Evolutionary conservation across 2,329 filamentous ascomycete genomes (phyloP).

Genomic region (Cladosporium velox): DNA sequence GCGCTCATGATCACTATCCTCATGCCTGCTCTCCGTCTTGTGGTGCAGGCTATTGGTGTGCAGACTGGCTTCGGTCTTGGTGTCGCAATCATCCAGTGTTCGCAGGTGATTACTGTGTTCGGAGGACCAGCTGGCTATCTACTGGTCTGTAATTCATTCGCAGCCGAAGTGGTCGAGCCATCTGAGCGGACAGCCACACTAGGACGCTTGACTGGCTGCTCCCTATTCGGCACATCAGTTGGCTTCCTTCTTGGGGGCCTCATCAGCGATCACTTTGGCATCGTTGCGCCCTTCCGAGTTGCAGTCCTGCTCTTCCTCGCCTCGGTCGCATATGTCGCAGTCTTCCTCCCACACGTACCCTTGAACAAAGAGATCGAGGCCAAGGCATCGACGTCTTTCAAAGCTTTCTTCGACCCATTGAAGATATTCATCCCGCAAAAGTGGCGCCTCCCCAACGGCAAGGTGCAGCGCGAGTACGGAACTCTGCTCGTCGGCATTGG

Average conservation of each 20-base stretch:
- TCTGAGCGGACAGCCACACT: constrained; percentile 64
- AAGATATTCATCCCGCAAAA: constrained; percentile 62
- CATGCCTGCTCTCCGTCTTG: constrained; percentile 64
- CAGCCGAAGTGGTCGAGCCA: constrained; percentile 64
- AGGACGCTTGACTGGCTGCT: constrained; percentile 65
- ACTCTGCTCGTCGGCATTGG: constrained; percentile 65
- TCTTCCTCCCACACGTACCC: constrained; percentile 53
- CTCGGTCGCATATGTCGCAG: constrained; percentile 44
- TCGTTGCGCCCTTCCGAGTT: constrained; percentile 65
- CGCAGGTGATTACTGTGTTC: constrained; percentile 67
- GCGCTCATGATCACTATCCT: constrained; percentile 65
- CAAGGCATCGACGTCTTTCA: constrained; percentile 42
- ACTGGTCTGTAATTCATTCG: constrained; percentile 67
- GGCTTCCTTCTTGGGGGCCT: constrained; percentile 67
- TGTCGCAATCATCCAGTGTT: constrained; percentile 68
- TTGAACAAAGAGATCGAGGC: constrained; percentile 41
- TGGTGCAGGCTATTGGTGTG: constrained; percentile 66
- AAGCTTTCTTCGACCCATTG: constrained; percentile 64
- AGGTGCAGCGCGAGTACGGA: constrained; percentile 58
- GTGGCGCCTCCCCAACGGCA: constrained; percentile 55
- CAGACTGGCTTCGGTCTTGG: constrained; percentile 60
- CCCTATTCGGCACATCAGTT: constrained; percentile 66
- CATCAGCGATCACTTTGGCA: constrained; percentile 63
- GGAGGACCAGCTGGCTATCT: constrained; percentile 71
- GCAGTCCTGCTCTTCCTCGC: constrained; percentile 59